Conservation (phyloP, 371 early-diverging fungal species). For the Apophysomyces elegans region DNA sequence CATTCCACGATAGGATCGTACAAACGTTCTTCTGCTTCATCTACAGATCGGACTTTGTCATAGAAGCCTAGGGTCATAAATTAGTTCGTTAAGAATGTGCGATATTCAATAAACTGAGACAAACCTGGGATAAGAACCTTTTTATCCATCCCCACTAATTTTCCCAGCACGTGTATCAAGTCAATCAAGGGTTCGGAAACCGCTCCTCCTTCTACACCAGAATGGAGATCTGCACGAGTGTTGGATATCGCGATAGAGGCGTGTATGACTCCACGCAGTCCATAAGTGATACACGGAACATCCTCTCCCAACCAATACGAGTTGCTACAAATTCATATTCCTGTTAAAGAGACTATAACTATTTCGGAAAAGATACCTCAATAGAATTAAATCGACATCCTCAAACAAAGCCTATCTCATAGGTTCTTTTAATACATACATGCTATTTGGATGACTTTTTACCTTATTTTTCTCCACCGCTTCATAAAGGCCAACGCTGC, state of each 20-base stretch:
- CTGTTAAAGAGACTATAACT: neutral
- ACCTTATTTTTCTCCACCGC: conserved; percentile 62
- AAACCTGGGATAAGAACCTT: conserved; percentile 71
- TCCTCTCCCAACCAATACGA: conserved; percentile 77
- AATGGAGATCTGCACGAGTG: conserved; percentile 72
- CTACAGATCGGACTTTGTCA: conserved; percentile 59
- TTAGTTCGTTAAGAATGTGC: neutral
- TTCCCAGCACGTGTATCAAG: conserved; percentile 69
- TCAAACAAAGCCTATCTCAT: conserved; percentile 55
- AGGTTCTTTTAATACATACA: neutral
- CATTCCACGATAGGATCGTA: conserved; percentile 60
- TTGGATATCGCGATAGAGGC: conserved; percentile 66
- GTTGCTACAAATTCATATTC: conserved; percentile 40
- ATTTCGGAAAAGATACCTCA: conserved; percentile 48
- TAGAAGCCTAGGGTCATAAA: conserved; percentile 51
- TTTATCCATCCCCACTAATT: conserved; percentile 62
- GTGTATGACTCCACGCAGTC: conserved; percentile 77
- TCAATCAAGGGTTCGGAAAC: conserved; percentile 80
- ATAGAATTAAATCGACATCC: conserved; percentile 71
- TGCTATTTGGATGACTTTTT: conserved; percentile 6
- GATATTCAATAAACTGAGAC: conserved; percentile 9
- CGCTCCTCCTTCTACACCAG: conserved; percentile 88
- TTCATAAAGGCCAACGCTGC: conserved; percentile 71
- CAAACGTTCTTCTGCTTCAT: conserved; percentile 53
- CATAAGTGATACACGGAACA: conserved; percentile 73